Evolutionary conservation across 352 stramenopile species (phyloP), one percentile per base, ranked within the genome.

Genomic region (Globisporangium camurandrum): DNA sequence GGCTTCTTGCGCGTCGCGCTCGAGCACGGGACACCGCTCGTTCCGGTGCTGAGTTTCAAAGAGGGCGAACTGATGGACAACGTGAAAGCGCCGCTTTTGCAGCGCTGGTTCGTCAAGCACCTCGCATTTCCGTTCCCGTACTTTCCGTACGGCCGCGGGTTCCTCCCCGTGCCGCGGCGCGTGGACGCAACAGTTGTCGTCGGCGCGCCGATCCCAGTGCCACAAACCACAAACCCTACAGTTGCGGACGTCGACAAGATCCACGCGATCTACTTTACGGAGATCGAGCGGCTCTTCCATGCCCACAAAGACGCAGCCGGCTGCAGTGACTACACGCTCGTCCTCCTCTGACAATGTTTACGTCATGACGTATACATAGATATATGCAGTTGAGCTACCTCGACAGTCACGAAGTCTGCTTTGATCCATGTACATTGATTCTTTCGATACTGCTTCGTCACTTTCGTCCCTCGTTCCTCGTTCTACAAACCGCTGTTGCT

Each of bases 51-150:
- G 10, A 90, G 79, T 55, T 93, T 88, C 57, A 76, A 86, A 31
- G 82, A 93, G 57, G 76, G 72, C 28, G 82, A 93, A 42, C 75
- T 83, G 49, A 71, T 93, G 69, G 78, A 90, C 62, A 93, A 91
- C 50, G 56, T 93, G 17, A 69, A 67, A n/a, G 70, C 67, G n/a
- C 77, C 82, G 11, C 57, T 67, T 46, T 36, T 93, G 26, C 79
- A 93, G 62, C 64, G 65, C 20, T 93, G 82, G 82, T 89, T 84
- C 37, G 65, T 91, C 47, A 86, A 84, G 53, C 71, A 73, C 34
- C 62, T 93, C 22, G 79, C 75, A 17, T 84, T 93, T 39, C 82
- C 82, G 41, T 83, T 89, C 54, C 82, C 82, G 31, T 86, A 84
- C 59, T 84, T 84, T 40, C 82, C 82, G 9, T 88, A 91, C 47